A percentile compares a stretch with the other conserved stretches of the same genome.
Evolutionary conservation across 257 asterid species (phyloP).

Genomic region (Plantago major): DNA sequence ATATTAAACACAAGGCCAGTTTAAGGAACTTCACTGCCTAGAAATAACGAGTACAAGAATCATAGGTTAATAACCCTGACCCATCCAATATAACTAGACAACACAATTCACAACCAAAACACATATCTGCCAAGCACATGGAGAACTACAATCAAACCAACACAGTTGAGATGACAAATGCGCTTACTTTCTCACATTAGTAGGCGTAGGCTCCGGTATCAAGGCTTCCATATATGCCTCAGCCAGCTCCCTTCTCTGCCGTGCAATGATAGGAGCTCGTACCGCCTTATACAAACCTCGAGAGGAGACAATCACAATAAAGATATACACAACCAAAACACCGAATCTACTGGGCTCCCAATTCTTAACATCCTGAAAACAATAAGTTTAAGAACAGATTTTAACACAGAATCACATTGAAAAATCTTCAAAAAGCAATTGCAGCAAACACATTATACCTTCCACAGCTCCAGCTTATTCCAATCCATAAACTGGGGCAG

Average conservation of each 20-base stretch:
- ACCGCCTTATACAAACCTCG: conserved; percentile 52
- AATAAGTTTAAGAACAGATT: conserved; percentile 4
- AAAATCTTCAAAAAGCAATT: neutral
- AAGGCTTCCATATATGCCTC: conserved; percentile 96
- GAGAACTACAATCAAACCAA: conserved; percentile 7
- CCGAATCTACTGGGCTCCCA: conserved; percentile 83
- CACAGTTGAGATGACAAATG: conserved; percentile 12
- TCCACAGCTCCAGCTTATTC: conserved; percentile 91
- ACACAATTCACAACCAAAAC: too few species aligned
- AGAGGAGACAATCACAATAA: conserved; percentile 48
- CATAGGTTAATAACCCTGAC: neutral
- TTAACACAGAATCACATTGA: conserved; percentile 7
- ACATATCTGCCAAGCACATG: neutral
- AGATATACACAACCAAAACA: conserved; percentile 54
- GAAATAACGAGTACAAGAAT: conserved; percentile 7
- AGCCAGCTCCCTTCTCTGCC: conserved; percentile 63
- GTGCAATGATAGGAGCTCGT: conserved; percentile 71
- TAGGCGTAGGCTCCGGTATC: conserved; percentile 90
- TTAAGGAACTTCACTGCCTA: conserved; percentile 9
- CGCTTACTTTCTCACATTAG: conserved; percentile 67
- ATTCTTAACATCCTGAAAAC: conserved; percentile 64
- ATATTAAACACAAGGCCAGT: neutral
- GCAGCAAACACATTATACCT: conserved; percentile 40
- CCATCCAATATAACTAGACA: neutral
- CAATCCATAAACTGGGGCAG: conserved; percentile 64